Conservation (phyloP, 116 monocot genomes). For the Dioscorea cayenensis region DNA sequence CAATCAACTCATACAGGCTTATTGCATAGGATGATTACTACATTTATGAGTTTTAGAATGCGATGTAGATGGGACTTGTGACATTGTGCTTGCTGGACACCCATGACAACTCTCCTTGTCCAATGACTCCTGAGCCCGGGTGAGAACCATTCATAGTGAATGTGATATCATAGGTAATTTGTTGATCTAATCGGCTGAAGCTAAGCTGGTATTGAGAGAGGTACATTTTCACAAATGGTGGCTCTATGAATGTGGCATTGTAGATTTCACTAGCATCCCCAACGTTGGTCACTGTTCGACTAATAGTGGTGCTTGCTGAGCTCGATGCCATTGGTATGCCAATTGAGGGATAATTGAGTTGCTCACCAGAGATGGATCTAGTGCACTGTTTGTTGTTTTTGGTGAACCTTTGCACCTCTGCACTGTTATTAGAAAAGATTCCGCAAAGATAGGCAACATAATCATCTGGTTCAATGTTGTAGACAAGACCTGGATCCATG, state of each 20-base stretch:
- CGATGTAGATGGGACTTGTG: neutral
- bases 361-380: neutral
- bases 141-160: neutral
- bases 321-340: neutral
- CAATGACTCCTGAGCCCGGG: neutral
- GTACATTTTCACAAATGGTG: neutral
- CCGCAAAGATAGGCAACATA: neutral
- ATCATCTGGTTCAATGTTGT: neutral
- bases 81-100: neutral
- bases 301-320: neutral
- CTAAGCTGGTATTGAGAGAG: neutral
- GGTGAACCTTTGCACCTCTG: neutral
- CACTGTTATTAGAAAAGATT: neutral
- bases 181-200: neutral
- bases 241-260: neutral
- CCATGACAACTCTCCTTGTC: neutral
- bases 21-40: no score
- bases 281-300: neutral
- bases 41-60: neutral
- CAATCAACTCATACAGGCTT: no score
- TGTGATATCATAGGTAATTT: neutral
- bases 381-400: neutral
- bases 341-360: neutral
- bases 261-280: neutral
- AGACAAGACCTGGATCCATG: neutral